These are phyloP conservation scores for Rhodosporidiobolus odoratus DNA, from an alignment of 768 basidiomycete species.

Conservation along the genomic window DNA sequence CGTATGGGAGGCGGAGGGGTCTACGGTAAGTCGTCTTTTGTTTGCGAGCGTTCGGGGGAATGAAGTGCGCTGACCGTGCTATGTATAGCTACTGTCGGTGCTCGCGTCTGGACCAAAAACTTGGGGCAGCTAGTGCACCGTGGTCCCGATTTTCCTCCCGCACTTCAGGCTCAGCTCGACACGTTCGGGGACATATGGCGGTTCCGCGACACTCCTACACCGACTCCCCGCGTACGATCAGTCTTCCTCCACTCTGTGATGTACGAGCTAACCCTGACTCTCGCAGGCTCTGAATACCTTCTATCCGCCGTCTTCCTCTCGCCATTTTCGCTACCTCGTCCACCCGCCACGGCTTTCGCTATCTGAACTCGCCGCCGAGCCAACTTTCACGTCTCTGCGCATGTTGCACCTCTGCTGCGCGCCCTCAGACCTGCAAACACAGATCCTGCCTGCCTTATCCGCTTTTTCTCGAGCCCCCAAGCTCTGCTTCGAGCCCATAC, in stretches of 20 bases:
- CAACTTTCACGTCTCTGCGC: background rate
- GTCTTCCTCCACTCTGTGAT: background rate
- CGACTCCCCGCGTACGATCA: background rate
- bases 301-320: background rate
- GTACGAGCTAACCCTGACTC: background rate
- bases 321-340: background rate
- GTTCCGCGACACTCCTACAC: background rate
- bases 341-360: background rate
- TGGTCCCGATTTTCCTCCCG: background rate
- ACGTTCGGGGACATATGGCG: background rate
- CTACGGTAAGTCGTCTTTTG: background rate
- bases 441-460: background rate
- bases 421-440: background rate
- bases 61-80: background rate
- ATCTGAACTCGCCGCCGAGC: background rate
- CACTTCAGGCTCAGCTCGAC: background rate
- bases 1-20: background rate
- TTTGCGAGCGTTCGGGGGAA: background rate
- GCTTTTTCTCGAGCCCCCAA: constrained; percentile 47
- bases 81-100: background rate
- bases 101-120: background rate
- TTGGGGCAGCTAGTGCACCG: background rate
- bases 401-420: background rate
- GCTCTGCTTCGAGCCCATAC: constrained; percentile 77
- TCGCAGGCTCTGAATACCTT: background rate